Evolutionary conservation across 2,329 filamentous ascomycete genomes (phyloP).

Genomic region (Eutypa lata): DNA sequence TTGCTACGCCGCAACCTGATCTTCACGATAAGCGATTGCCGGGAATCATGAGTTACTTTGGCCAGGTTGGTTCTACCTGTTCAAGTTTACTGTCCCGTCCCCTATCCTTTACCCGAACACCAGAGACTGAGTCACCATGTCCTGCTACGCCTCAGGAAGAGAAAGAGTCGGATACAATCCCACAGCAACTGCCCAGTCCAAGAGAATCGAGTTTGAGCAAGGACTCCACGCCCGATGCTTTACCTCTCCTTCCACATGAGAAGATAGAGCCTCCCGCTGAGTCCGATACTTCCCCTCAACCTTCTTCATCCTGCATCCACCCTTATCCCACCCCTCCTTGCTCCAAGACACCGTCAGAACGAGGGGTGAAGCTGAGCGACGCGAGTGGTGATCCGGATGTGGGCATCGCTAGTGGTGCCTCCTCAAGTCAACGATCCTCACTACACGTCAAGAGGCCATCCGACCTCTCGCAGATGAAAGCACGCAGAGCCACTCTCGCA

Average conservation of each 20-base stretch:
- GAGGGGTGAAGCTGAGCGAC: constrained; percentile 39
- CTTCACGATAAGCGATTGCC: constrained; percentile 91
- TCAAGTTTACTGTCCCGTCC: constrained; percentile 47
- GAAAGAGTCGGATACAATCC: constrained; percentile 21
- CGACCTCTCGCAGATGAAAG: constrained; percentile 38
- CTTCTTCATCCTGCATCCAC: constrained; percentile 31
- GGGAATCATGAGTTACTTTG: constrained; percentile 96
- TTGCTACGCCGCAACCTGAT: constrained; percentile 91
- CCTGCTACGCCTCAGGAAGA: constrained; percentile 33
- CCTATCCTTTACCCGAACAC: constrained; percentile 37
- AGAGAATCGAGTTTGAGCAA: constrained; percentile 19
- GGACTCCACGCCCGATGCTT: constrained; percentile 21
- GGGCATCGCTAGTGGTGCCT: constrained; percentile 29
- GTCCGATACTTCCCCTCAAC: constrained; percentile 25
- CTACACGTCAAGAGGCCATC: constrained; percentile 42
- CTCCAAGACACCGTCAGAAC: constrained; percentile 45
- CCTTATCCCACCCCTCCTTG: constrained; percentile 58
- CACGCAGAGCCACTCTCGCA: constrained; percentile 43
- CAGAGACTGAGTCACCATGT: constrained; percentile 31
- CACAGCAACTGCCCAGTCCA: constrained; percentile 18
- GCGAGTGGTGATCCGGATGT: constrained; percentile 36
- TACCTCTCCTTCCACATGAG: constrained; percentile 38
- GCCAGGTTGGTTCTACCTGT: constrained; percentile 95
- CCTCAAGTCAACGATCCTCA: constrained; percentile 30
- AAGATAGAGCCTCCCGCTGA: constrained; percentile 30